These are phyloP conservation scores for Mrakia blollopis DNA, from an alignment of 768 basidiomycete species.

Conservation along the genomic window DNA sequence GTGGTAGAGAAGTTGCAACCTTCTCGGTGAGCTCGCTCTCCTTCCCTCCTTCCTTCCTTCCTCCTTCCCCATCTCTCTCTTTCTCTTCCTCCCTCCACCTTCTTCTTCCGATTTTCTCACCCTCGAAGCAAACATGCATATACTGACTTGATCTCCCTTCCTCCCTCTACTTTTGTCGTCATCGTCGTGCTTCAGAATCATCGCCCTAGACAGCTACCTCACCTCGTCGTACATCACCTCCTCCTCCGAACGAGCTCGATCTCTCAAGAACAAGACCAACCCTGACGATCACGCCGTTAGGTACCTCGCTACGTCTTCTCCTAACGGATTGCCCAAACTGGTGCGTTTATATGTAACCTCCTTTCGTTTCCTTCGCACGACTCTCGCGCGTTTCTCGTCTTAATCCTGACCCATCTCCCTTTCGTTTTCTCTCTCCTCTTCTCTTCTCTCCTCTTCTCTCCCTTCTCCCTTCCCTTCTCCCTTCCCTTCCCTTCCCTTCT, in stretches of 20 bases:
- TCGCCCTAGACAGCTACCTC: conserved; percentile 13
- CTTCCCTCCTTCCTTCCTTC: not conserved
- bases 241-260: not conserved
- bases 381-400: too few species aligned
- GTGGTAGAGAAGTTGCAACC: not conserved
- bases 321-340: conserved; percentile 11
- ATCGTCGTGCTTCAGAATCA: conserved; percentile 7
- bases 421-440: not conserved
- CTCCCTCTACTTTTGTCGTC: too few species aligned
- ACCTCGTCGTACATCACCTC: conserved; percentile 11
- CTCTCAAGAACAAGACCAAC: not conserved
- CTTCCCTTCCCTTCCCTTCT: not conserved
- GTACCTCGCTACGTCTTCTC: conserved; percentile 5
- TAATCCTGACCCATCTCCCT: too few species aligned
- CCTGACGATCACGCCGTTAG: conserved; percentile 19
- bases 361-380: not conserved
- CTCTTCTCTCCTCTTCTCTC: not conserved
- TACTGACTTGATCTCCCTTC: too few species aligned
- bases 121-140: not conserved
- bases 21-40: conserved; percentile 6
- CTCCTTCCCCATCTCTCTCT: not conserved
- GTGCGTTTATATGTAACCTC: not conserved
- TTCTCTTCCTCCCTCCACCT: not conserved
- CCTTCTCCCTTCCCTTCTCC: not conserved
- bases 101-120: not conserved